These are phyloP conservation scores for Globisporangium recalcitrans DNA, from an alignment of 352 stramenopile species.

Conservation along the genomic window DNA sequence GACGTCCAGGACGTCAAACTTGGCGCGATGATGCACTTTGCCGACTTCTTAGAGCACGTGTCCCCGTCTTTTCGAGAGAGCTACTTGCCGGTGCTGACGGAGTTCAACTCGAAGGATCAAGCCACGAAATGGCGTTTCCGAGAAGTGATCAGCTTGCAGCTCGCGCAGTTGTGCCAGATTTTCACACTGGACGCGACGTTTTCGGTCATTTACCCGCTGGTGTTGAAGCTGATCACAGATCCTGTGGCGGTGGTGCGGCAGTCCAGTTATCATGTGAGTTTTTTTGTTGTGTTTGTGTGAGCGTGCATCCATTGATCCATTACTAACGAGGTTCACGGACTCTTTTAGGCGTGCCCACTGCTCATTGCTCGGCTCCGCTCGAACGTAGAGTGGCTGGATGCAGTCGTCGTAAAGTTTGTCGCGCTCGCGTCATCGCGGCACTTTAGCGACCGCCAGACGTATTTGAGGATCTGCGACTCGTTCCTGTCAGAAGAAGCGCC, in stretches of 20 bases:
- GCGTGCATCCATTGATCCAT: not conserved
- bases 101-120: conserved; percentile 60
- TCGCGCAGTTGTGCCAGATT: conserved; percentile 64
- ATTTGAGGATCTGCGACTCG: conserved; percentile 52
- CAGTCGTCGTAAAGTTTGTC: conserved; percentile 43
- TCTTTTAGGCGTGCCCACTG: conserved; percentile 49
- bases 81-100: conserved; percentile 72
- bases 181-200: conserved; percentile 72
- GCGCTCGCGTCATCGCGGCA: conserved; percentile 44
- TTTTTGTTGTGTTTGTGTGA: not conserved
- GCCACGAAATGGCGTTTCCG: conserved; percentile 85
- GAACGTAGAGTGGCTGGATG: conserved; percentile 44
- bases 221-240: conserved; percentile 74
- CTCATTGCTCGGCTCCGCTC: conserved; percentile 42
- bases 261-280: conserved; percentile 48
- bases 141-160: conserved; percentile 65
- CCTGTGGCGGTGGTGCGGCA: conserved; percentile 68
- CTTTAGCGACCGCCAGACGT: conserved; percentile 69
- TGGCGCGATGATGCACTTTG: conserved; percentile 82
- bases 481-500: conserved; percentile 32
- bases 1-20: conserved; percentile 81
- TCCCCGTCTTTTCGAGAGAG: conserved; percentile 64
- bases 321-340: not conserved
- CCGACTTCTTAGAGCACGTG: conserved; percentile 76
- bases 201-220: conserved; percentile 66